Percentiles rank a stretch among this genome's conserved stretches.
Evolutionary conservation across 1,284 basidiomycete species (phyloP).

Genomic region (Omphalotus olearius): DNA sequence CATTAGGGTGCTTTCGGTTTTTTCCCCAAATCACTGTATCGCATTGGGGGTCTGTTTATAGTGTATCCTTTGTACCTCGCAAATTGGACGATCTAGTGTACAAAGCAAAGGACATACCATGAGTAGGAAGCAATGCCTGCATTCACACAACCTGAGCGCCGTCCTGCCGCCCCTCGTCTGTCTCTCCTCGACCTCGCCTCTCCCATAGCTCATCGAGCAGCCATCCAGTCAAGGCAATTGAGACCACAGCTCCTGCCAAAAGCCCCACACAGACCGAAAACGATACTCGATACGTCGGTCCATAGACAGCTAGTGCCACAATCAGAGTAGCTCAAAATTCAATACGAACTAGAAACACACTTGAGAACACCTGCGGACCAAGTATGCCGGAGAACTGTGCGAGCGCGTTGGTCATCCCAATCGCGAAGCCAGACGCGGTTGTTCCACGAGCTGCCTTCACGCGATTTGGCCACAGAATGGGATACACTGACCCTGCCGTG

Average conservation of each 20-base stretch:
- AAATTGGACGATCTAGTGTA: too few species aligned
- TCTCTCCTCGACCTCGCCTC: neutral
- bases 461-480: conserved; percentile 16
- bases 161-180: neutral
- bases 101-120: too few species aligned
- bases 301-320: conserved; percentile 8
- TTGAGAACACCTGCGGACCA: conserved; percentile 12
- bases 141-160: neutral
- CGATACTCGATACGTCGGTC: conserved; percentile 12
- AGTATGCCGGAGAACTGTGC: conserved; percentile 13
- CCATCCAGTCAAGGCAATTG: conserved; percentile 6
- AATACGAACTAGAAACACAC: neutral
- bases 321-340: neutral
- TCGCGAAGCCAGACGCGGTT: conserved; percentile 17
- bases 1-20: too few species aligned
- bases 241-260: conserved; percentile 8
- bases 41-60: too few species aligned
- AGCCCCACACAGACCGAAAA: conserved; percentile 11
- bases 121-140: too few species aligned
- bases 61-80: too few species aligned
- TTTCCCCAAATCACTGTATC: too few species aligned
- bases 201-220: conserved; percentile 3
- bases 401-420: conserved; percentile 14
- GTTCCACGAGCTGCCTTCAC: conserved; percentile 18
- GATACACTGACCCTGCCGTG: conserved; percentile 10